A percentile compares a stretch with the other conserved stretches of the same genome.
phyloP scores from a whole-genome alignment of 2,329 filamentous ascomycete genomes.

The Sordariomycetes sp. region DNA sequence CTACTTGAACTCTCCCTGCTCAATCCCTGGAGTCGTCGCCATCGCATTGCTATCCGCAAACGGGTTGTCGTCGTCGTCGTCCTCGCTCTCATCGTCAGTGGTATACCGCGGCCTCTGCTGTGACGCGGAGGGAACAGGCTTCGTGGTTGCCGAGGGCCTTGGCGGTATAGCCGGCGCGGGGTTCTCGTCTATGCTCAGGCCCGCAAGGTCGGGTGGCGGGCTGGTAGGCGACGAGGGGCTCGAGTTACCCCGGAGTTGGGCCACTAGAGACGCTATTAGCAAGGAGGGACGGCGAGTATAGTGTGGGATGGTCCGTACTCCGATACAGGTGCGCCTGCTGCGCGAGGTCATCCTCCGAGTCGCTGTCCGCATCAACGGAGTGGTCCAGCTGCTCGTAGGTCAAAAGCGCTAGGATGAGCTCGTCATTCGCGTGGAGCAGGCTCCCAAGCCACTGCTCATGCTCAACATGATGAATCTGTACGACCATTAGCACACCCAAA shows the following conservation, averaged over 20 bases:
- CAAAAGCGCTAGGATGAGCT: constrained; percentile 88
- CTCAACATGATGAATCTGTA: constrained; percentile 79
- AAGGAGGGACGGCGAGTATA: constrained; percentile 11
- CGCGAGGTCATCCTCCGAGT: constrained; percentile 57
- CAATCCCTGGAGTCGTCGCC: not conserved
- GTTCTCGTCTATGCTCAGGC: constrained; percentile 27
- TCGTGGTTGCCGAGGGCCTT: constrained; percentile 31
- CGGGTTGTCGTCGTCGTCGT: constrained; percentile 76
- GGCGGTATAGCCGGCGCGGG: constrained; percentile 32
- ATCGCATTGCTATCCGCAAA: constrained; percentile 65
- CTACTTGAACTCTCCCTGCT: not conserved
- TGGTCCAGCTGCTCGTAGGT: constrained; percentile 89
- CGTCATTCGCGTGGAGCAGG: constrained; percentile 87
- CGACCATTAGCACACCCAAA: not conserved
- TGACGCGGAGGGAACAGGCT: constrained; percentile 39
- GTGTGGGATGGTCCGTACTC: constrained; percentile 27
- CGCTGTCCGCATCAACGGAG: constrained; percentile 66
- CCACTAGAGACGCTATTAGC: constrained; percentile 26
- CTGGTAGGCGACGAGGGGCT: constrained; percentile 28
- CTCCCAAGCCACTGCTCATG: constrained; percentile 86
- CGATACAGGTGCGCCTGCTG: constrained; percentile 56
- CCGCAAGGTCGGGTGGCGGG: constrained; percentile 30
- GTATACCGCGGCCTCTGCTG: constrained; percentile 21
- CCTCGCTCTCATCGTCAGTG: constrained; percentile 42
- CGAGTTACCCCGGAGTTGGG: constrained; percentile 32